Base-by-base conservation (phyloP, 768 basidiomycete species). In the Saitozyma podzolica region DNA sequence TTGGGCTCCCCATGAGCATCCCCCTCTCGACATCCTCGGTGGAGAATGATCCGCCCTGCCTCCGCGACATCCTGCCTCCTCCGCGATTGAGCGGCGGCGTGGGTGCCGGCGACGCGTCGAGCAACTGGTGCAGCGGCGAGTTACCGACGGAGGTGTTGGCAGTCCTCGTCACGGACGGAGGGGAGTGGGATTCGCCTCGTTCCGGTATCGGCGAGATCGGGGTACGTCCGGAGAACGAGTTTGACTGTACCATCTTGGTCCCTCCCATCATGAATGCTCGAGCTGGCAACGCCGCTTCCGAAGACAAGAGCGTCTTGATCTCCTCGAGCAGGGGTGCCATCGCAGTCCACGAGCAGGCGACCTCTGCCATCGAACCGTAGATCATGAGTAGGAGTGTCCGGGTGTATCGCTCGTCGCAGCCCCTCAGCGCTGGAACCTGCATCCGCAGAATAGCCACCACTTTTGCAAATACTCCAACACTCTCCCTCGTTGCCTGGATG, bases 41-140 rank as follows among this genome's bases (percentile, higher is more conserved):
- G 64, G 93, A 95, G 81, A 95, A 97, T 4, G 93, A 95, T n/a
- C 93, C 93, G 6, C 90, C 93, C 77, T 95, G 90, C 41, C 42
- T n/a, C 40, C 43, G 10, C 13, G 54, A 51, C n/a, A 45, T 6
- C 43, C 29, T 29, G 29, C 29, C 29, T 29, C 29, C 29, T 2
- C 29, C 29, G 29, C 29, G 29, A 29, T 29, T 29, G 29, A 29
- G 29, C 5, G 29, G 29, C 6, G 45, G 45, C 45, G 45, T 39
- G 43, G 57, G 17, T 17, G 45, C n/a, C 45, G 45, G 45, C 13
- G 45, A 47, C 6, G 6, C 45, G 52, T 68, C 45, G 70, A 47
- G 64, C 54, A 50, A 41, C 62, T 64, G 43, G 49, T 64, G 6
- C 70, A 62, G 17, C 2, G 66, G 63, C 14, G 62, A 62, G 11